Conservation (phyloP, 2,329 filamentous ascomycete genomes). For the Akanthomyces dipterigenus region DNA sequence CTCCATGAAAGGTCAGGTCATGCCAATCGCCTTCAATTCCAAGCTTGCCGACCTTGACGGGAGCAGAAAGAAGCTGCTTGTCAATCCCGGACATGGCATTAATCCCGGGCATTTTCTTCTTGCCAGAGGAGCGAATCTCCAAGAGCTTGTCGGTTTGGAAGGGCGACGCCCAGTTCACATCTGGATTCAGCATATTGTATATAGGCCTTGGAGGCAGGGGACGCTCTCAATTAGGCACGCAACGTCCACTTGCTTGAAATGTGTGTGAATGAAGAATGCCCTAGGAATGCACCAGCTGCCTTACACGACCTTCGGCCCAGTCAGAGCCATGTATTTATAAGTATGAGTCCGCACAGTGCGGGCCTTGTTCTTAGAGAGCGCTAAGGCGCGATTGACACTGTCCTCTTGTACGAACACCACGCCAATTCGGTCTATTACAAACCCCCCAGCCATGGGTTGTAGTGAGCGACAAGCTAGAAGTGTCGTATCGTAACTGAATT, state of each 20-base stretch:
- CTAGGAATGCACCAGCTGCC: not conserved
- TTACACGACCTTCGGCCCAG: slow-evolving; percentile 1
- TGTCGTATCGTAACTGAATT: not conserved
- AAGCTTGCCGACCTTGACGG: slow-evolving; percentile 37
- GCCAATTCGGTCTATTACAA: not conserved
- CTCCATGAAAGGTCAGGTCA: slow-evolving; percentile 54
- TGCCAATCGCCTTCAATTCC: slow-evolving; percentile 57
- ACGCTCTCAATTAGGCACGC: not conserved
- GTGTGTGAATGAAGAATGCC: not conserved
- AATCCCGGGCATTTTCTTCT: slow-evolving; percentile 47
- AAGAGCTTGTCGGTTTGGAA: slow-evolving; percentile 43
- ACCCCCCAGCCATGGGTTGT: not conserved
- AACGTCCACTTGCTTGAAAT: not conserved
- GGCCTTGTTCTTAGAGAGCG: not conserved
- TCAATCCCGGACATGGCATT: slow-evolving; percentile 50
- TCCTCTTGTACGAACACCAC: not conserved
- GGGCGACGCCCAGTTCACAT: slow-evolving; percentile 34
- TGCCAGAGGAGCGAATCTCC: slow-evolving; percentile 50
- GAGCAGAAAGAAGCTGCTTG: slow-evolving; percentile 38
- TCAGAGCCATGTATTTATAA: not conserved
- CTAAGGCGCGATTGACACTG: not conserved
- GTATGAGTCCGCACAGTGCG: slow-evolving; percentile 9
- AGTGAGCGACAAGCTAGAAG: not conserved
- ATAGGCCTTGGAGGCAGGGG: not conserved
- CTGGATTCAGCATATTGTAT: slow-evolving; percentile 12